Base-by-base conservation (phyloP, 352 stramenopile genomes). In the Globisporangium cystogenes region DNA sequence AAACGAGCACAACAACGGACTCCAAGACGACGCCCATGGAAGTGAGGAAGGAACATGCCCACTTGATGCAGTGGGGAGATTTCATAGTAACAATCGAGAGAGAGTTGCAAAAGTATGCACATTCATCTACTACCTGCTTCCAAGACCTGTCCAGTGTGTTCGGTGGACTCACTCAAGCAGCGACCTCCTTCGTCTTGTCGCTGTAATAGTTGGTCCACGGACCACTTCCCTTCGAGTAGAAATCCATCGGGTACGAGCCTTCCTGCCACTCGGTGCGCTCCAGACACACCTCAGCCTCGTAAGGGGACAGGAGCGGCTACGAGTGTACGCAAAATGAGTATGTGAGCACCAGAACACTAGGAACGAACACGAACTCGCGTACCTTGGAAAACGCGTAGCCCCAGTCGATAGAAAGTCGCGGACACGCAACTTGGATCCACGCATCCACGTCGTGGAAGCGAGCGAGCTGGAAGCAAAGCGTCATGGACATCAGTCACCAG, bases 341-440 rank as follows among this genome's bases (percentile, higher is more conserved):
- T 11, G 29, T 45, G 40, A 45, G 40, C 20, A 45, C 7, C 8
- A 45, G 29, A 35, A 44, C 18, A 31, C n/a, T 24, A 18, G 1
- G 33, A 29, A 21, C 4, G 5, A 21, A 18, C 10, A n/a, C 37
- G 20, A 48, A n/a, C 33, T 16, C 20, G 24, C 23, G 3, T 42
- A 90, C 84, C 71, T 96, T 97, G 24, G 70, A 68, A 54, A 99
- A 98, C 39, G 92, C 90, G 60, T 98, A 96, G 50, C 97, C 97
- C 97, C 97, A 99, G 68, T 99, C 97, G 36, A 99, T 97, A 24
- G 90, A 98, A 15, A 99, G 76, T 15, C 97, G 77, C 4, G 97
- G 97, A 68, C 97, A 99, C 18, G 97, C 96, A 42, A 99, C 90
- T 72, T 99, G 97, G 46, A 99, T 97, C 96, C 96, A 99, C 8